These are phyloP conservation scores for Geranium incanum DNA, from an alignment of 441 rosid species.

Conservation along the genomic window DNA sequence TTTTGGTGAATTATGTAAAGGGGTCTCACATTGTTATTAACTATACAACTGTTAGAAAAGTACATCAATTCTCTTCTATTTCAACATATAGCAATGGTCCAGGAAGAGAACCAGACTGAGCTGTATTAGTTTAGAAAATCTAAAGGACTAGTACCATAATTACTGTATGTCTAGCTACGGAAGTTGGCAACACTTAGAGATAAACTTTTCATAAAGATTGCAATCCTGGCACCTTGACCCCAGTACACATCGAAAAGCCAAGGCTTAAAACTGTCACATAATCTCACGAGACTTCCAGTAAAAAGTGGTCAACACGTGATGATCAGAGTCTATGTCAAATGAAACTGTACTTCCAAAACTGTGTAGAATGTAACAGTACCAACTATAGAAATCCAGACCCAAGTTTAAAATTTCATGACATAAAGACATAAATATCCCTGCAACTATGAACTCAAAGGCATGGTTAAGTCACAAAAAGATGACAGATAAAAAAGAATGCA, in stretches of 20 bases:
- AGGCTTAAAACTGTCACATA: not conserved
- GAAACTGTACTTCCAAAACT: not conserved
- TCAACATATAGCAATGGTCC: not conserved
- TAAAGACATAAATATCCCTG: not conserved
- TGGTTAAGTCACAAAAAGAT: not conserved
- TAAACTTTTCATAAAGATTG: not conserved
- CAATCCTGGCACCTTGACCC: not conserved
- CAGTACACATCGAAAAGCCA: not conserved
- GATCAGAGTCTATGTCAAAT: not conserved
- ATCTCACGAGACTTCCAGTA: not conserved
- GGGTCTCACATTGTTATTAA: not conserved
- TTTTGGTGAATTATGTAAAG: not conserved
- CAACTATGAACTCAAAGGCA: not conserved
- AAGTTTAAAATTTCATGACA: not conserved
- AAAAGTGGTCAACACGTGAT: not conserved
- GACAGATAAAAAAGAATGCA: not conserved
- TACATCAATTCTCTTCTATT: not conserved
- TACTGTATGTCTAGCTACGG: not conserved
- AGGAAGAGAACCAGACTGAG: not conserved
- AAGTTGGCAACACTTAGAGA: slow-evolving; percentile 2
- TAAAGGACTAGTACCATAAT: not conserved
- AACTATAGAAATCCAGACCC: not conserved
- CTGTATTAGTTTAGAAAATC: not conserved
- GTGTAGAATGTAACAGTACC: not conserved
- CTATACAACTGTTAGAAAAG: not conserved